Percentiles rank a stretch among this genome's conserved stretches.
phyloP scores from a whole-genome alignment of 2,329 filamentous ascomycete genomes.

The Microdochium nivale region DNA sequence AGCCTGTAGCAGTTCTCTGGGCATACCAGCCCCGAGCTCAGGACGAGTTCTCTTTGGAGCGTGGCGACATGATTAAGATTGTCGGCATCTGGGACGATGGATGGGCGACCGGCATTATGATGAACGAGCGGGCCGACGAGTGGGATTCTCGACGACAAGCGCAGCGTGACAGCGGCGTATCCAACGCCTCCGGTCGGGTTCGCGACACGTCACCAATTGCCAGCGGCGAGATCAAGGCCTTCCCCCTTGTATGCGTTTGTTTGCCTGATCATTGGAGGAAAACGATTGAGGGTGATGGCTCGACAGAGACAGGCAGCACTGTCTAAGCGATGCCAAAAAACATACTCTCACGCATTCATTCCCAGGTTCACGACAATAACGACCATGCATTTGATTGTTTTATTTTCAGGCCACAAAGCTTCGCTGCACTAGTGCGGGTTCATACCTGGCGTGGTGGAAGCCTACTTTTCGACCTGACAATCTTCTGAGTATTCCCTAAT shows the following conservation, averaged over 20 bases:
- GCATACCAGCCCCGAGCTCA: constrained; percentile 90
- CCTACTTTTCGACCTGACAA: no score
- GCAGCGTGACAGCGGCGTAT: constrained; percentile 90
- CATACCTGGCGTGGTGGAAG: background rate
- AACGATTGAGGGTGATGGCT: constrained; percentile 85
- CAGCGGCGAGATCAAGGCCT: constrained; percentile 88
- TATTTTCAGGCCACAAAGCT: background rate
- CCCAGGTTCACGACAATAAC: background rate
- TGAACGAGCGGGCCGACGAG: constrained; percentile 78
- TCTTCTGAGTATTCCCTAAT: no score
- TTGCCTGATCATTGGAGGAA: constrained; percentile 93
- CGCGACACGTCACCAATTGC: constrained; percentile 54
- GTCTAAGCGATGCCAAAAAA: background rate
- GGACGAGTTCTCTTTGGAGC: constrained; percentile 87
- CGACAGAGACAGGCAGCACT: constrained; percentile 40
- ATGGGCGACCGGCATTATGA: constrained; percentile 88
- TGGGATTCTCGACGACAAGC: constrained; percentile 70
- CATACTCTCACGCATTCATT: background rate
- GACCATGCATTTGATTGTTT: background rate
- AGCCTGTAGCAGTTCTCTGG: constrained; percentile 88
- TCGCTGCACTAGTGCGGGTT: background rate
- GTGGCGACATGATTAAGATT: constrained; percentile 96
- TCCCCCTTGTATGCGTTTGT: constrained; percentile 93
- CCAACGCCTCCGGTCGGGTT: constrained; percentile 59
- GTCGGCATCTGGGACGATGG: constrained; percentile 99